Base-by-base conservation (phyloP, 164 flowering plant genomes). In the Stephania cephalantha region DNA sequence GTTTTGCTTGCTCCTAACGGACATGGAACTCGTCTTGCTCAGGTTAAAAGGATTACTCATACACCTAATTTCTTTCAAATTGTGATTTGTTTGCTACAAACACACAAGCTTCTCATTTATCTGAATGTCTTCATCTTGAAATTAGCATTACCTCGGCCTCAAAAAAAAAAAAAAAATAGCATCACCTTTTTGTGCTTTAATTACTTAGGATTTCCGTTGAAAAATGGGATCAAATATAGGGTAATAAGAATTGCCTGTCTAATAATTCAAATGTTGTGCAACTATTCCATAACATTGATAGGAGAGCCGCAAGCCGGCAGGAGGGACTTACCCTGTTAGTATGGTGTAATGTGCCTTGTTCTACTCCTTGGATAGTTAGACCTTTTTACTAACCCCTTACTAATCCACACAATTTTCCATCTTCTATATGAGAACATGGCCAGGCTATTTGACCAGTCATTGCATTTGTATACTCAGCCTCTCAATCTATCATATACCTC, bases 1-100 rank as follows among this genome's bases (percentile, higher is more conserved):
- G 84, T 88, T 72, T 85, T 95, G 73, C 82, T 86, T 71, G 85
- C 95, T 80, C 90, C 96, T 31, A 92, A 90, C 7, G 97, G 97
- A 18, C 98, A 94, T 81, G 97, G 98, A 46, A 94, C 95, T 75
- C 95, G 98, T 67, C 92, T 92, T 71, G 97, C 96, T 55, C 98
- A 92, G 98, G 98, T 94, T 73, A 55, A 74, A 29, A 22, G 18
- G 5, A 61, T 6, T 61, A 18, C 25, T 61, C 22, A 9, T 61
- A 8, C 22, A 18, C 66, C 25, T 58, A 18, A 15, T 15, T 58
- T 17, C n/a, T 18, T 15, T 58, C 18, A 18, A 58, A n/a, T 58
- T 15, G 64, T 17, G 13, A 10, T 58, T n/a, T 61, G 66, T 61
- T 61, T 17, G 6, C 18, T 2, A 61, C 22, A 61, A 61, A 61